Evolutionary conservation across 1,284 basidiomycete species (phyloP).

Genomic region (Moesziomyces aphidis): DNA sequence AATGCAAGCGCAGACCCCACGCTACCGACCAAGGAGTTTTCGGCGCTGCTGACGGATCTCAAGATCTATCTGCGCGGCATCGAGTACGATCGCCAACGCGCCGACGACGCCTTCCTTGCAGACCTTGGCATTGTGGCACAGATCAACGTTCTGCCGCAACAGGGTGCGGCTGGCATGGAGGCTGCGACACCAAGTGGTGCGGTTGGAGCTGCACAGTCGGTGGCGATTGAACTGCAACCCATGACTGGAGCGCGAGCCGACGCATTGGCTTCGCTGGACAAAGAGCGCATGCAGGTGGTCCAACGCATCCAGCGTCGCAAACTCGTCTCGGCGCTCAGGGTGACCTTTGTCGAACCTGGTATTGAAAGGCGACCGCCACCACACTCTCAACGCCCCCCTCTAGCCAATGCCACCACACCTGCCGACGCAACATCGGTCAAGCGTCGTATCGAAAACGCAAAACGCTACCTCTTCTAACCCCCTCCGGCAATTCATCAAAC

Average conservation of each 20-base stretch:
- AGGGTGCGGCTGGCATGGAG: background rate
- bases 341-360: slow-evolving; percentile 30
- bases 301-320: slow-evolving; percentile 34
- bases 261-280: background rate
- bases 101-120: slow-evolving; percentile 27
- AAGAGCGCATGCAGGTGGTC: slow-evolving; percentile 8
- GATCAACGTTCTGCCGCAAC: slow-evolving; percentile 9
- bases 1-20: slow-evolving; percentile 11
- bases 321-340: slow-evolving; percentile 11
- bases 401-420: background rate
- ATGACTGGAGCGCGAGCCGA: slow-evolving; percentile 5
- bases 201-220: slow-evolving; percentile 9
- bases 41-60: slow-evolving; percentile 39
- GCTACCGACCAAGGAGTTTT: slow-evolving; percentile 26
- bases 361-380: slow-evolving; percentile 8
- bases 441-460: slow-evolving; percentile 31
- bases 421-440: background rate
- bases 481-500: background rate
- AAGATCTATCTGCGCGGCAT: slow-evolving; percentile 51
- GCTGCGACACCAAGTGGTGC: background rate
- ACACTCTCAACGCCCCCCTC: background rate
- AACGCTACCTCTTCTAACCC: slow-evolving; percentile 41
- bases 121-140: slow-evolving; percentile 10
- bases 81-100: slow-evolving; percentile 42
- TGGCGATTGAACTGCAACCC: slow-evolving; percentile 15